These are phyloP conservation scores for Panicum miliaceum DNA, from an alignment of 176 grass and related monocot species.

Conservation along the genomic window DNA sequence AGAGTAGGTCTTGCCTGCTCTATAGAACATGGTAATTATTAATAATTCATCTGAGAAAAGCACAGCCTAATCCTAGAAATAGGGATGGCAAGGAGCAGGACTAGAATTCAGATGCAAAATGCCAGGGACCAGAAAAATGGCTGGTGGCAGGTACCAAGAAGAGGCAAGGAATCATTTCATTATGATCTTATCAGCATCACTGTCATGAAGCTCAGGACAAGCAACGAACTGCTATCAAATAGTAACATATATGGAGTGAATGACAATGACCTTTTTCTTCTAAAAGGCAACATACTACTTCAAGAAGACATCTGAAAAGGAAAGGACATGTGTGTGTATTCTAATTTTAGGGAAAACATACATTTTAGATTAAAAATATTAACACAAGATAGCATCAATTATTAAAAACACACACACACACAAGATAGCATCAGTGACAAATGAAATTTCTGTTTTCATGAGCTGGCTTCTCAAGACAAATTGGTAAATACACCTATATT, in stretches of 20 bases:
- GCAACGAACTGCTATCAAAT: constrained; percentile 26
- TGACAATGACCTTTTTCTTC: constrained; percentile 18
- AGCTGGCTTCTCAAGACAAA: background rate
- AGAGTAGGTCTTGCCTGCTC: background rate
- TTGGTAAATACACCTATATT: background rate
- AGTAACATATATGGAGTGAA: constrained; percentile 33
- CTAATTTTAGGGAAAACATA: background rate
- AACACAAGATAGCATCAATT: background rate
- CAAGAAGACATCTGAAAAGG: background rate
- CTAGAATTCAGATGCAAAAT: constrained; percentile 35
- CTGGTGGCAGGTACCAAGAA: constrained; percentile 11
- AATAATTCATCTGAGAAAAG: background rate
- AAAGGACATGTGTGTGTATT: constrained; percentile 6
- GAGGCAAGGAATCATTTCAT: constrained; percentile 14
- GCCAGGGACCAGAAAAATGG: constrained; percentile 24
- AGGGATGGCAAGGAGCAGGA: constrained; percentile 5
- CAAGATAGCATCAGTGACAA: background rate
- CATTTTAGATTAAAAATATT: background rate
- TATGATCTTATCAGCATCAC: constrained; percentile 25
- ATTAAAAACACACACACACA: too few relatives aligned
- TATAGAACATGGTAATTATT: constrained; percentile 2
- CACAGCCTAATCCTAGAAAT: constrained; percentile 18
- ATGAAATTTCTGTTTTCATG: background rate
- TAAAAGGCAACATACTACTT: constrained; percentile 13
- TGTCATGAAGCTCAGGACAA: constrained; percentile 31